These are phyloP conservation scores for Mucor circinelloides DNA, from an alignment of 371 early-diverging fungal species.

Conservation along the genomic window DNA sequence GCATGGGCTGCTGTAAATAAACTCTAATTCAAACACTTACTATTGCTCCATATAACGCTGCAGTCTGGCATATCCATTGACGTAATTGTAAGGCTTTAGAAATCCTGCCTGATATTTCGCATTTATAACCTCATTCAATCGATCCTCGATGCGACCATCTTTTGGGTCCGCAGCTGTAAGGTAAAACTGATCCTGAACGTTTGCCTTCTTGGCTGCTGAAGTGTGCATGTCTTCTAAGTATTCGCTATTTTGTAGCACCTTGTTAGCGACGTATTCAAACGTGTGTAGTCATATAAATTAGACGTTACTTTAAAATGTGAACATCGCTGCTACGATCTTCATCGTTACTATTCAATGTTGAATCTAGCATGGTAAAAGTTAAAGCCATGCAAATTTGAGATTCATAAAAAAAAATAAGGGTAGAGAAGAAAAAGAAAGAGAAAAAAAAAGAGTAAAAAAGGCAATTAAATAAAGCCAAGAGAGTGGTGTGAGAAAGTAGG, in stretches of 20 bases:
- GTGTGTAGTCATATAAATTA: not conserved
- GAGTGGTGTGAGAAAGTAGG: slow-evolving; percentile 1
- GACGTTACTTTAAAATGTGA: slow-evolving; percentile 12
- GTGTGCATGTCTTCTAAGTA: slow-evolving; percentile 9
- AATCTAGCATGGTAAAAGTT: not conserved
- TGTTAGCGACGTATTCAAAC: not conserved
- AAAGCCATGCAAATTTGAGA: not conserved
- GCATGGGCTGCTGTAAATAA: not conserved
- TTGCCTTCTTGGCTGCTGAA: slow-evolving; percentile 5
- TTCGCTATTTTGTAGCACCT: not conserved
- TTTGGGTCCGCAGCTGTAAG: slow-evolving; percentile 88
- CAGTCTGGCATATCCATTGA: slow-evolving; percentile 84
- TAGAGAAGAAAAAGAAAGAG: not conserved
- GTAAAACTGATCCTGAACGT: slow-evolving; percentile 71
- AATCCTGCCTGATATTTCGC: slow-evolving; percentile 94
- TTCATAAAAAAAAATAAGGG: not conserved
- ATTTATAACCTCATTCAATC: slow-evolving; percentile 84
- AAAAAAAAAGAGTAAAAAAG: not conserved
- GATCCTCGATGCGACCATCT: slow-evolving; percentile 80
- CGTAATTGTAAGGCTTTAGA: slow-evolving; percentile 93
- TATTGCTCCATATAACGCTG: slow-evolving; percentile 88
- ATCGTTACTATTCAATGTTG: slow-evolving; percentile 2
- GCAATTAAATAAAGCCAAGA: not conserved
- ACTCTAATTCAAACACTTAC: slow-evolving; percentile 31
- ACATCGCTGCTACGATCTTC: slow-evolving; percentile 6